Percentiles rank a stretch among this genome's conserved stretches.
phyloP scores from a whole-genome alignment of 1,139 yeast genomes.

The Blastobotrys arbuscula region DNA sequence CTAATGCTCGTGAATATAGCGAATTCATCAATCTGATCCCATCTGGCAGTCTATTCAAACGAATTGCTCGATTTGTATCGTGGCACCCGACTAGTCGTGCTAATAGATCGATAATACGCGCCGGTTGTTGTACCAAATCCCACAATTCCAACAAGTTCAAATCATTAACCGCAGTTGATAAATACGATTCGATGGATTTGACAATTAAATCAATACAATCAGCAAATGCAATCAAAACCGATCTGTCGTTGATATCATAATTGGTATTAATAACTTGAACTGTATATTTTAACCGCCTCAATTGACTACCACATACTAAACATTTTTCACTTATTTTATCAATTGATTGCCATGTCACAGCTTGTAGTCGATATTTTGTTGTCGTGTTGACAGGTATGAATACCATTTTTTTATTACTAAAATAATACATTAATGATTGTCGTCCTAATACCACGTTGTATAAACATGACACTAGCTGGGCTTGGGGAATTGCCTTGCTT shows the following conservation, averaged over 20 bases:
- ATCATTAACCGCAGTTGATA: neutral
- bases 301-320: conserved; percentile 25
- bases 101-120: conserved; percentile 21
- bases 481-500: conserved; percentile 7
- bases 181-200: conserved; percentile 17
- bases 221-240: conserved; percentile 29
- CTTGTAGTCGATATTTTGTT: conserved; percentile 19
- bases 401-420: conserved; percentile 17
- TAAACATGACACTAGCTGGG: conserved; percentile 16
- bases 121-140: conserved; percentile 18
- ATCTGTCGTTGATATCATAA: conserved; percentile 21
- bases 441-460: conserved; percentile 20
- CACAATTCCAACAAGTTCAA: conserved; percentile 18
- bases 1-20: conserved; percentile 22
- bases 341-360: conserved; percentile 19
- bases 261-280: conserved; percentile 16
- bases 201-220: conserved; percentile 25
- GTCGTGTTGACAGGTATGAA: conserved; percentile 13
- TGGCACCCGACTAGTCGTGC: conserved; percentile 32
- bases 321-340: conserved; percentile 19
- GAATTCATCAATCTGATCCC: conserved; percentile 26
- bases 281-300: conserved; percentile 26
- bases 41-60: conserved; percentile 25
- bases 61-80: conserved; percentile 22
- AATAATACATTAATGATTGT: conserved; percentile 20